Conservation (phyloP, 2,329 filamentous ascomycete genomes). For the Didymella glomerata region DNA sequence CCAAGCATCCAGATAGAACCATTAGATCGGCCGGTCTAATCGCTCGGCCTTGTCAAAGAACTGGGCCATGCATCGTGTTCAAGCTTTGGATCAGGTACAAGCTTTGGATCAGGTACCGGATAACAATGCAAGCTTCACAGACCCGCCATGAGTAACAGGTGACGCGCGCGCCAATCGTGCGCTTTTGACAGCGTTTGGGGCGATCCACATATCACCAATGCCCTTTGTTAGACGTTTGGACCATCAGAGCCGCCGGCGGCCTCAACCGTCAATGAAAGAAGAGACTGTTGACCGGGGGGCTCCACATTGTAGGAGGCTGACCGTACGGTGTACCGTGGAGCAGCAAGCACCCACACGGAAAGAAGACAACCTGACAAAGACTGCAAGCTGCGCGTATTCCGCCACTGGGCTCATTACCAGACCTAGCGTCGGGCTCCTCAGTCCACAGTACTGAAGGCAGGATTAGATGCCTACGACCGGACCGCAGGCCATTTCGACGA, state of each 20-base stretch:
- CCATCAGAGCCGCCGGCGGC: not conserved
- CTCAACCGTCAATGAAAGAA: not conserved
- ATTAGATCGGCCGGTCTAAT: not conserved
- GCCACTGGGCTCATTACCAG: not conserved
- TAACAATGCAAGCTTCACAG: not conserved
- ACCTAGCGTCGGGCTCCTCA: not conserved
- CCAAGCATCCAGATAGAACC: not conserved
- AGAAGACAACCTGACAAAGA: not conserved
- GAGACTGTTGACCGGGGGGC: not conserved
- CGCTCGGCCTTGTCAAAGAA: not conserved
- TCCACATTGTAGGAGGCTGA: not conserved
- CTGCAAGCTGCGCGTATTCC: not conserved
- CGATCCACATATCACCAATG: not conserved
- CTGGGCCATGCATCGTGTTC: not conserved
- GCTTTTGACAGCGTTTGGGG: slow-evolving; percentile 24
- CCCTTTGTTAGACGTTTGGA: slow-evolving; percentile 2
- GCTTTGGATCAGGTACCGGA: not conserved
- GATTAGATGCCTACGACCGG: not conserved
- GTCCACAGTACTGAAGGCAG: not conserved
- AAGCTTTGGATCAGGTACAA: slow-evolving; percentile 2
- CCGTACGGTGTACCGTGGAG: not conserved
- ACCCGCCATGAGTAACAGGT: slow-evolving; percentile 26
- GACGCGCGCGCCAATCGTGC: slow-evolving; percentile 24
- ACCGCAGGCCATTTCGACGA: not conserved
- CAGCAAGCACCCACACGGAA: not conserved